These are phyloP conservation scores for Fusarium euwallaceae DNA, from an alignment of 2,329 filamentous ascomycete genomes.

Conservation along the genomic window DNA sequence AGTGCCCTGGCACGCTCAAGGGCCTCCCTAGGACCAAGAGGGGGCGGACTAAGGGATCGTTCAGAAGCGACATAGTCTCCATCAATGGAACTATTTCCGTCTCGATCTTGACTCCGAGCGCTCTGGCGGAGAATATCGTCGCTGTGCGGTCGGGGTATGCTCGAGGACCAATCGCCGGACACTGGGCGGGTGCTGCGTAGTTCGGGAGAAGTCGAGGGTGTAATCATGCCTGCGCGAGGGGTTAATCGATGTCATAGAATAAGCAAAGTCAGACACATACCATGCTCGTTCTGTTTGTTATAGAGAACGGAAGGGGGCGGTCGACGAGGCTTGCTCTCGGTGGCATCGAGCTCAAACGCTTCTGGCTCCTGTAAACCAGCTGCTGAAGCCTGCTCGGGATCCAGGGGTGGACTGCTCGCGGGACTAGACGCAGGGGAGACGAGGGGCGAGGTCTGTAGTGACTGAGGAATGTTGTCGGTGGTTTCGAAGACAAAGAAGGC, in stretches of 20 bases:
- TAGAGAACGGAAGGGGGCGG: constrained; percentile 61
- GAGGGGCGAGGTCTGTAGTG: constrained; percentile 92
- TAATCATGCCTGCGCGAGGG: constrained; percentile 57
- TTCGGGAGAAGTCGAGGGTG: constrained; percentile 68
- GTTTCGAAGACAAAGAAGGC: constrained; percentile 99
- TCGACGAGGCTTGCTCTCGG: constrained; percentile 52
- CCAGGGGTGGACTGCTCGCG: constrained; percentile 82
- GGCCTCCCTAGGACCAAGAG: constrained; percentile 78
- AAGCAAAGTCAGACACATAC: constrained; percentile 40
- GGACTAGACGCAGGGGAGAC: constrained; percentile 92
- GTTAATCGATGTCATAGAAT: constrained; percentile 7
- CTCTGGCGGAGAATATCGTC: constrained; percentile 66
- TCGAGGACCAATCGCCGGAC: constrained; percentile 65
- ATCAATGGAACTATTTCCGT: constrained; percentile 54
- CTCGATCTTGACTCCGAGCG: constrained; percentile 55
- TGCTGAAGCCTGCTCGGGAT: constrained; percentile 49
- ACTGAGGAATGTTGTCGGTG: constrained; percentile 89
- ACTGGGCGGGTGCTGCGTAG: constrained; percentile 59
- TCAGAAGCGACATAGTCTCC: constrained; percentile 59
- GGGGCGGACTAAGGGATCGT: constrained; percentile 82
- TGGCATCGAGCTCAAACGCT: constrained; percentile 73
- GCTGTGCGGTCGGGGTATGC: constrained; percentile 62
- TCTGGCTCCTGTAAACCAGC: constrained; percentile 75
- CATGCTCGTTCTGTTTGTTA: constrained; percentile 46
- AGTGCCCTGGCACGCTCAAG: constrained; percentile 85